These are phyloP conservation scores for Chaetoceros tenuissimus DNA, from an alignment of 108 stramenopile genomes.

Conservation along the genomic window DNA sequence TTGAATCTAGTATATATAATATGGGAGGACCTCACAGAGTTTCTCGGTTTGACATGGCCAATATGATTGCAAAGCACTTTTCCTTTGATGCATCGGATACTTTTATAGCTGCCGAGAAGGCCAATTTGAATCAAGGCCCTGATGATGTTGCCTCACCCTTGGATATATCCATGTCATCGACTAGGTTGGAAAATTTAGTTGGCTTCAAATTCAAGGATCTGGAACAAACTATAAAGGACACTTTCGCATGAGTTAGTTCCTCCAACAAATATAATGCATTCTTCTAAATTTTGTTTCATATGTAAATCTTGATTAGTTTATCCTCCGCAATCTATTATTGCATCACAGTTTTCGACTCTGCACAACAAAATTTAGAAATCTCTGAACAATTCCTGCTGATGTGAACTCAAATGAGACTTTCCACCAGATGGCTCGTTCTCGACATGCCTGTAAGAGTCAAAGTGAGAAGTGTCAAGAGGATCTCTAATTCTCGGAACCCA, in stretches of 20 bases:
- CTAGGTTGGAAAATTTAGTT: constrained; percentile 15
- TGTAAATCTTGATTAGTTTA: too few relatives aligned
- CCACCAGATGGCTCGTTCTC: constrained; percentile 81
- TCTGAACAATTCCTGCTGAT: constrained; percentile 71
- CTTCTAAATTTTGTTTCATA: too few relatives aligned
- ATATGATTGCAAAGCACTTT: constrained; percentile 42
- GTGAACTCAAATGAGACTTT: constrained; percentile 52
- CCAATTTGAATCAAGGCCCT: constrained; percentile 5
- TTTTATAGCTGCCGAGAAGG: constrained; percentile 21
- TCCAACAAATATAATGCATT: too few relatives aligned
- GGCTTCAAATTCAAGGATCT: constrained; percentile 21
- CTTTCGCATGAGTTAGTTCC: too few relatives aligned
- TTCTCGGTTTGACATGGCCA: constrained; percentile 57
- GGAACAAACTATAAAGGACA: constrained; percentile 17
- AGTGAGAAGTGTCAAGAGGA: constrained; percentile 90
- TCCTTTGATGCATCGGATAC: constrained; percentile 15
- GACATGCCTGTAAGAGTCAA: constrained; percentile 95
- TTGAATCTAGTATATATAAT: constrained; percentile 32
- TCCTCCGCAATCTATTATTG: too few relatives aligned
- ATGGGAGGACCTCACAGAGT: constrained; percentile 59
- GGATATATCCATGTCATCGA: constrained; percentile 68
- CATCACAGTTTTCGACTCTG: too few relatives aligned
- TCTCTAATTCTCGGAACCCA: constrained; percentile 93
- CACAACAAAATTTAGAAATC: constrained; percentile 61
- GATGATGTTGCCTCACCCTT: constrained; percentile 38